Conservation (phyloP, 2,329 filamentous ascomycete genomes). For the Aureobasidium lini region DNA sequence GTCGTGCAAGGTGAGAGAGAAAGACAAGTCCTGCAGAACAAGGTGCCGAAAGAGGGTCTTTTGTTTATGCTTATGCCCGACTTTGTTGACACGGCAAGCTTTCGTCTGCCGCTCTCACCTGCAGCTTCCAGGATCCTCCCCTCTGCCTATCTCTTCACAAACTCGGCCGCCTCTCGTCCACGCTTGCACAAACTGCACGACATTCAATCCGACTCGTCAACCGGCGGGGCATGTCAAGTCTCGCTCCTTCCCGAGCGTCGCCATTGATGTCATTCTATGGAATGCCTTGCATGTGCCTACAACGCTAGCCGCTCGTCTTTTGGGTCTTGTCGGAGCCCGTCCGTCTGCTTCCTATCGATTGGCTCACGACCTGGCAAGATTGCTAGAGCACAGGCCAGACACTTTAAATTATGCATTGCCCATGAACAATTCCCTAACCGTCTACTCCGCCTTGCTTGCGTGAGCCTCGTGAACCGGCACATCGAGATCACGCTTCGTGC, state of each 20-base stretch:
- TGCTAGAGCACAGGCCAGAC: slow-evolving; percentile 7
- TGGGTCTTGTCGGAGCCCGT: background rate
- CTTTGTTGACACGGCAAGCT: slow-evolving; percentile 7
- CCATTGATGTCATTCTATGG: slow-evolving; percentile 10
- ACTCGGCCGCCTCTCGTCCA: background rate
- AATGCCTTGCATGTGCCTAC: slow-evolving; percentile 12
- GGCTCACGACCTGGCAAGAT: slow-evolving; percentile 5
- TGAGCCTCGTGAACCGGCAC: slow-evolving; percentile 9
- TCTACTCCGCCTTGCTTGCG: slow-evolving; percentile 10
- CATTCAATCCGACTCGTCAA: slow-evolving; percentile 9
- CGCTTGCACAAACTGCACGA: slow-evolving; percentile 13
- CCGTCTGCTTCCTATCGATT: slow-evolving; percentile 10
- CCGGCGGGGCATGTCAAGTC: slow-evolving; percentile 12
- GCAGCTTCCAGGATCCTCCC: background rate
- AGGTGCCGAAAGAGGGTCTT: background rate
- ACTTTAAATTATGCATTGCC: slow-evolving; percentile 13
- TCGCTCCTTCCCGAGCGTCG: slow-evolving; percentile 10
- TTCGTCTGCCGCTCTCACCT: slow-evolving; percentile 3
- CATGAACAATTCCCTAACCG: slow-evolving; percentile 6
- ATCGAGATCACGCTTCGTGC: background rate
- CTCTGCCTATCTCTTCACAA: slow-evolving; percentile 3
- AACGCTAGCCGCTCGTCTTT: slow-evolving; percentile 8
- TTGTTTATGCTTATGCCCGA: slow-evolving; percentile 7
- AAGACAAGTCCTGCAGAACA: background rate
- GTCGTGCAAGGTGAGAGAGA: background rate